Conservation (phyloP, 805 yeast species). For the Middelhovenomyces tepae region DNA sequence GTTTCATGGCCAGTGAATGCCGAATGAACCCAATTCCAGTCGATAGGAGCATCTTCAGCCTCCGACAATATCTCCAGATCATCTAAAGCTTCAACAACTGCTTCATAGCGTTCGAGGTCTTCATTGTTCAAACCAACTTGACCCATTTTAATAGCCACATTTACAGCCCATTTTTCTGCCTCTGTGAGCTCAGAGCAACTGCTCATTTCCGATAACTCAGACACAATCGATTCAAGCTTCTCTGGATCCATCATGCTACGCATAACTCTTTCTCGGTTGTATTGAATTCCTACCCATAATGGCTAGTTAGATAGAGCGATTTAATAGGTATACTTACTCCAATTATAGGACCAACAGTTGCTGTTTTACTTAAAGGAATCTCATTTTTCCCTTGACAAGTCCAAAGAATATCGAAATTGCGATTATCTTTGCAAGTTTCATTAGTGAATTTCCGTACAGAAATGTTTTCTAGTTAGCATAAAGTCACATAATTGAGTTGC, state of each 20-base stretch:
- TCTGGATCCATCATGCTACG: constrained; percentile 13
- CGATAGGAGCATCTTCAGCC: not conserved
- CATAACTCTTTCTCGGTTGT: constrained; percentile 17
- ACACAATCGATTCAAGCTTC: not conserved
- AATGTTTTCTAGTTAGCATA: constrained; percentile 6
- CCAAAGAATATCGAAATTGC: constrained; percentile 51
- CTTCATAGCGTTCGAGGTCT: no score
- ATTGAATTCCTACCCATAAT: not conserved
- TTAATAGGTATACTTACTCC: constrained; percentile 27
- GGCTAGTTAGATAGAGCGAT: constrained; percentile 34
- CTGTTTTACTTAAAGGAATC: constrained; percentile 16
- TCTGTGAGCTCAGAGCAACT: constrained; percentile 22
- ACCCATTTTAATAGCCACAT: constrained; percentile 14
- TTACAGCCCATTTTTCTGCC: constrained; percentile 32
- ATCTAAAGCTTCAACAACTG: no score
- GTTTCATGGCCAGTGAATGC: constrained; percentile 23
- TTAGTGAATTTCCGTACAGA: constrained; percentile 6
- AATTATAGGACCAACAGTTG: constrained; percentile 21
- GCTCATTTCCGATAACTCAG: not conserved
- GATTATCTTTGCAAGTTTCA: constrained; percentile 37
- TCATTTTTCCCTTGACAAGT: constrained; percentile 36
- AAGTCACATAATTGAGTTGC: constrained; percentile 16
- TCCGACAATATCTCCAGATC: no score
- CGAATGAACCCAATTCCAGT: constrained; percentile 23
- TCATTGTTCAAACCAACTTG: no score